phyloP scores from a whole-genome alignment of 306 rosid species.

The Hippophae rhamnoides region DNA sequence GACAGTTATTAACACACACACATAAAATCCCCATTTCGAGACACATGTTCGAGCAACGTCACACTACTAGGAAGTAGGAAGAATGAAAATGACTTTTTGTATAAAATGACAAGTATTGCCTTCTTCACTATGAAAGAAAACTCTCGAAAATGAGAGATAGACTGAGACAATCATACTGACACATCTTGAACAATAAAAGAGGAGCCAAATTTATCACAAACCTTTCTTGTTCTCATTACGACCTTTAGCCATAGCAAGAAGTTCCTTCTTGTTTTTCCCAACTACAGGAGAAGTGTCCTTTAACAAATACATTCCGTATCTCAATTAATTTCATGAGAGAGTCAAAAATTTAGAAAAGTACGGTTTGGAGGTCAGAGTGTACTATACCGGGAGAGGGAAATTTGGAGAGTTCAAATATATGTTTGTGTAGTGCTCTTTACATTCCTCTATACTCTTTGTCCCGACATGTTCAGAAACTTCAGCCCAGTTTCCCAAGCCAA shows the following conservation, averaged over 20 bases:
- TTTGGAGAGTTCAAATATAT: slow-evolving; percentile 68
- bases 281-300: slow-evolving; percentile 95
- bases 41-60: not conserved
- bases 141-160: no score
- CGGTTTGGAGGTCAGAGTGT: slow-evolving; percentile 15
- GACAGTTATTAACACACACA: slow-evolving; percentile 15
- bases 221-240: slow-evolving; percentile 91
- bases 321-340: slow-evolving; percentile 16
- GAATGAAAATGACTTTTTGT: no score
- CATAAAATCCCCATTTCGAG: slow-evolving; percentile 1
- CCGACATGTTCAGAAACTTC: slow-evolving; percentile 99
- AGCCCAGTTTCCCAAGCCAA: slow-evolving; percentile 94
- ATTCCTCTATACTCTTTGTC: slow-evolving; percentile 81
- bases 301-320: slow-evolving; percentile 27
- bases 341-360: slow-evolving; percentile 9
- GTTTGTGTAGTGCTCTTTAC: slow-evolving; percentile 75
- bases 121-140: no score
- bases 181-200: not conserved
- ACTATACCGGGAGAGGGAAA: slow-evolving; percentile 91
- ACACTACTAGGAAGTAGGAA: not conserved
- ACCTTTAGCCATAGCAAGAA: slow-evolving; percentile 95
- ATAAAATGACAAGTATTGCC: no score
- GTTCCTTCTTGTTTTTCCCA: slow-evolving; percentile 92
- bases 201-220: slow-evolving; percentile 23
- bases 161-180: no score